Base-by-base conservation (phyloP, 1,139 yeast genomes). In the Yamadazyma dushanensis region DNA sequence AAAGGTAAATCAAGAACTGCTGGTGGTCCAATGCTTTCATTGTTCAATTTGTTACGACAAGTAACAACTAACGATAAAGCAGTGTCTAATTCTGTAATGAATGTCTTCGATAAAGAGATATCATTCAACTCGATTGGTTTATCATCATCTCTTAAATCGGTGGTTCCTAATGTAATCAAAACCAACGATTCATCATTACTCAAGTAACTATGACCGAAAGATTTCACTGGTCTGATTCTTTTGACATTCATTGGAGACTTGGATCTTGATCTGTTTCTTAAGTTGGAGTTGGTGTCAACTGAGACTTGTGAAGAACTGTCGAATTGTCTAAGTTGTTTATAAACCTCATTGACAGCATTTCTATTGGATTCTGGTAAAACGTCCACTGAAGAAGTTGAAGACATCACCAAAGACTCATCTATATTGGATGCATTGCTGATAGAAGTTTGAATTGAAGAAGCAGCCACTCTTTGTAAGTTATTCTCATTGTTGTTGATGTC, bases 181-280 rank as follows among this genome's bases (percentile, higher is more conserved):
- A 90, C 67, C 51, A 90, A 61, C 1, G 84, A 73, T 49, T 86
- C 89, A 45, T 78, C 77, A 18, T 70, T 66, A 35, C 70, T 70
- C 45, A 90, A 70, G 54, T 79, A 87, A 35, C 84, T 70, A 54
- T 89, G 96, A 31, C 97, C 97, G 63, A 88, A 85, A 2, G 95
- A 84, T 54, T 87, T 89, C 41, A 86, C 73, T 3, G 83, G 82
- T 41, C 70, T 65, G 40, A 61, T 54, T 34, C 56, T 57, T 37
- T 55, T 58, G 15, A 45, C 47, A 26, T 39, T 41, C 38, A 50
- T 49, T 3, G 70, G 67, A 6, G 70, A 62, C 36, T 53, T 55
- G 2, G 70, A 56, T 33, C 67, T 50, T 5, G 56, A 37, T 9
- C 29, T 29, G 17, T 34, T 30, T 13, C 17, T 31, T 8, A 20